phyloP scores from a whole-genome alignment of 1,139 yeast genomes.

The Candida smagusa region DNA sequence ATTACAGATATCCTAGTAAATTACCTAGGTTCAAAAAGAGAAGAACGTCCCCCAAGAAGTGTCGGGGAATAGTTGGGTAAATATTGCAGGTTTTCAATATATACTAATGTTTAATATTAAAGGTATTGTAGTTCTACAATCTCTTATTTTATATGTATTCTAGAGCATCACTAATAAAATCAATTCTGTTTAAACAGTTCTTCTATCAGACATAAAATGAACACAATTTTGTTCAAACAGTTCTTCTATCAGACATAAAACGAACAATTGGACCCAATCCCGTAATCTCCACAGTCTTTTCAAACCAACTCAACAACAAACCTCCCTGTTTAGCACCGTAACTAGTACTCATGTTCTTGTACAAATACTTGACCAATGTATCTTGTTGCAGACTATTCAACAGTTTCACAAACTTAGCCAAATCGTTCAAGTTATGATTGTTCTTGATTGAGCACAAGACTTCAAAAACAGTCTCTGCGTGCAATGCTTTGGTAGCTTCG shows the following conservation, averaged over 20 bases:
- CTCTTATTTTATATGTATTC: background rate
- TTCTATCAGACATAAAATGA: conserved; percentile 80
- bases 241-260: conserved; percentile 80
- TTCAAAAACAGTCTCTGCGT: conserved; percentile 62
- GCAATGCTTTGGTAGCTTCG: conserved; percentile 49
- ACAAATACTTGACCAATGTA: conserved; percentile 77
- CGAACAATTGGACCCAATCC: conserved; percentile 91
- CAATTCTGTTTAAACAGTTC: no score
- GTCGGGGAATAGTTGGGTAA: no score
- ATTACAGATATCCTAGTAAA: no score
- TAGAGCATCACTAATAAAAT: no score
- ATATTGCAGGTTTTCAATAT: no score
- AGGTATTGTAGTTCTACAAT: background rate
- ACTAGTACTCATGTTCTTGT: conserved; percentile 76
- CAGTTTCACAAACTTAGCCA: conserved; percentile 54
- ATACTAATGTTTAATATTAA: no score
- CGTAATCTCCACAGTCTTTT: conserved; percentile 75
- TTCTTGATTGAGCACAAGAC: conserved; percentile 73
- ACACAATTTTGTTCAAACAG: no score
- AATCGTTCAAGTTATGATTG: conserved; percentile 50
- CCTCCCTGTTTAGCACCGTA: conserved; percentile 89
- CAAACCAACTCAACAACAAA: conserved; percentile 84
- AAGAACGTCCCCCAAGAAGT: no score
- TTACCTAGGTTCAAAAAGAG: no score
- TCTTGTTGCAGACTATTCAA: conserved; percentile 69